Evolutionary conservation across 2,329 filamentous ascomycete species (phyloP).

Genomic region (Pseudopithomyces chartarum): DNA sequence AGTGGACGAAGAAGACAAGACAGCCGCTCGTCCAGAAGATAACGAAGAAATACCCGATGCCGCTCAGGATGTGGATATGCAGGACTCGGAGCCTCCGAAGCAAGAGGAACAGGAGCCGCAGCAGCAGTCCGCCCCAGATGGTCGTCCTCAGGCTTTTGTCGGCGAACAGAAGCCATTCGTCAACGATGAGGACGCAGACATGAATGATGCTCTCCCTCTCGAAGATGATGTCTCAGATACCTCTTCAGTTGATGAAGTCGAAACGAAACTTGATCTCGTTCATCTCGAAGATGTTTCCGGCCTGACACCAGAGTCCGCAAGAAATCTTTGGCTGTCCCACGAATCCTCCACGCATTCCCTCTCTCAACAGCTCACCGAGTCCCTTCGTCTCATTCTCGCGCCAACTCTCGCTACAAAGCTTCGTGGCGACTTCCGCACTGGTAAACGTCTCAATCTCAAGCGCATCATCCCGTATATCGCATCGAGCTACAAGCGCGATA

Average conservation of each 20-base stretch:
- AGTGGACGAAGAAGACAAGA: conserved; percentile 57
- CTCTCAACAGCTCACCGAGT: conserved; percentile 87
- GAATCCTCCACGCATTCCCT: conserved; percentile 83
- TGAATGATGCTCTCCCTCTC: conserved; percentile 41
- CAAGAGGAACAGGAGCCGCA: conserved; percentile 31
- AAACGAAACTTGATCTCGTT: conserved; percentile 71
- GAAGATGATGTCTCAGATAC: conserved; percentile 43
- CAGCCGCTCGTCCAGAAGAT: conserved; percentile 40
- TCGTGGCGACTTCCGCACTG: conserved; percentile 93
- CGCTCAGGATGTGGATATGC: conserved; percentile 54
- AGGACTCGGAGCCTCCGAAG: conserved; percentile 43
- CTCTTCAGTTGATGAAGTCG: conserved; percentile 49
- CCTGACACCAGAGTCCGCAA: conserved; percentile 62
- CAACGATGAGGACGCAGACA: conserved; percentile 44
- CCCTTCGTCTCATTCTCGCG: conserved; percentile 91
- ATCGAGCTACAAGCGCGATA: conserved; percentile 97
- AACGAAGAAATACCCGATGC: conserved; percentile 36
- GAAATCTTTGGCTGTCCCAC: conserved; percentile 82
- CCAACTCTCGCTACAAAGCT: conserved; percentile 96
- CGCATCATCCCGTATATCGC: conserved; percentile 99
- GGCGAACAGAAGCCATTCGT: conserved; percentile 48
- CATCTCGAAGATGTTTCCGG: conserved; percentile 59
- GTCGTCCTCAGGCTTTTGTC: conserved; percentile 50
- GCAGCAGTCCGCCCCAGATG: conserved; percentile 33
- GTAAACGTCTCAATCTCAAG: conserved; percentile 98